Base-by-base conservation (phyloP, 371 early-diverging fungal genomes). In the Mucor circinelloides region DNA sequence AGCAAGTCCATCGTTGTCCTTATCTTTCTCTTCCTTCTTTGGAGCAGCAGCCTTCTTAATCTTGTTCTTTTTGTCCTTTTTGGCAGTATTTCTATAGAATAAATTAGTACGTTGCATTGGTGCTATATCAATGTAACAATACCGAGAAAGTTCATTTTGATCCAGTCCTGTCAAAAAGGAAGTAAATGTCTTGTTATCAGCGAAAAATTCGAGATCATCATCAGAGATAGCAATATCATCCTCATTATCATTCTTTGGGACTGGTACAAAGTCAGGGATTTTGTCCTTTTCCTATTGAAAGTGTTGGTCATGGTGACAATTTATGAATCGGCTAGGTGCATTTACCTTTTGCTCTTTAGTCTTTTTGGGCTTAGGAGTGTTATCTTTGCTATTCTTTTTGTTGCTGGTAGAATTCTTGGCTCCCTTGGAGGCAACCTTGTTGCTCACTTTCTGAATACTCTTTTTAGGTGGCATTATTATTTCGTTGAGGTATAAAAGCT, bases 191-290 rank as follows among this genome's bases (percentile, higher is more conserved):
- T 73, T 63, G 58, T 85, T 73, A 28, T 86, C 81, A 69, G 59
- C 55, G 54, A 72, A 72, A 61, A 88, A 90, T 64, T 84, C 87
- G 27, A 89, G 77, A 74, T 89, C 90, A 15, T 89, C 88, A n/a
- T 87, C 88, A 19, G 88, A 87, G 62, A 90, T 68, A 15, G 77
- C 86, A 27, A 84, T 64, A 48, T 89, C 87, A 1, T 78, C 77
- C 3, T 73, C 77, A 0, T 71, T 75, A 4, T 65, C 72, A 21
- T 54, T 52, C 19, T 64, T 58, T 12, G 79, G 79, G 15, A 78
- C 76, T 7, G 31, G 38, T 42, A 78, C 67, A 61, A 67, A 78
- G 27, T 73, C 72, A 9, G 68, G 68, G 28, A 68, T 59, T 52
- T 44, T 66, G 13, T 66, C 52, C 59, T 64, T 63, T 50, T 50